phyloP scores from a whole-genome alignment of 2,329 filamentous ascomycete species.

The Aspergillus latus region DNA sequence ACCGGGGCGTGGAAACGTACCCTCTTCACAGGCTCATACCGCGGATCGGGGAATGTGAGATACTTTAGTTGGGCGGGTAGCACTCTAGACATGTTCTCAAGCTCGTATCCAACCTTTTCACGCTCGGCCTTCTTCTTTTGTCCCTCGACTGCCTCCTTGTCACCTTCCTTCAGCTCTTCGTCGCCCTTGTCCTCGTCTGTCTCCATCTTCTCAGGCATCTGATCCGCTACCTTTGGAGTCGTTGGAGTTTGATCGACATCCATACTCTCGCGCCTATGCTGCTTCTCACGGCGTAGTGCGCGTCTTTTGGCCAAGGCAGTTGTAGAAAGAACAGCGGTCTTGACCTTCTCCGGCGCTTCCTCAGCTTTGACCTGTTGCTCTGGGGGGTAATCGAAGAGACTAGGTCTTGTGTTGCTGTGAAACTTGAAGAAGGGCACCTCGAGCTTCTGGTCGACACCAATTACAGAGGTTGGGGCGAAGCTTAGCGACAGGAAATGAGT shows the following conservation, averaged over 20 bases:
- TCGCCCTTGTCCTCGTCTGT: constrained; percentile 64
- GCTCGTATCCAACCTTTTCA: constrained; percentile 93
- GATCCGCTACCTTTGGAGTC: constrained; percentile 64
- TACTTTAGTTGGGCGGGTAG: constrained; percentile 92
- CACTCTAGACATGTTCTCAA: constrained; percentile 96
- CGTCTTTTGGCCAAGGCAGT: constrained; percentile 95
- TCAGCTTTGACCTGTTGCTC: constrained; percentile 94
- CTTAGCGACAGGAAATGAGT: constrained; percentile 95
- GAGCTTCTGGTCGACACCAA: constrained; percentile 88
- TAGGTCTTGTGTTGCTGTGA: constrained; percentile 89
- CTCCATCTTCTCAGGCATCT: constrained; percentile 83
- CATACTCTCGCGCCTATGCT: constrained; percentile 90
- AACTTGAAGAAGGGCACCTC: constrained; percentile 95
- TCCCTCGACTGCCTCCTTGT: constrained; percentile 60
- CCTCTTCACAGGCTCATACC: constrained; percentile 92
- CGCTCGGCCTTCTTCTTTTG: constrained; percentile 89
- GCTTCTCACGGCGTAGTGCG: constrained; percentile 89
- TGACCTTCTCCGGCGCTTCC: constrained; percentile 89
- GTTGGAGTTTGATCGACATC: constrained; percentile 80
- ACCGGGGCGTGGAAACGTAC: constrained; percentile 50
- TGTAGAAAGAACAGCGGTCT: constrained; percentile 92
- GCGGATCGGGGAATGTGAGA: constrained; percentile 83
- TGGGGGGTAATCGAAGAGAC: constrained; percentile 95
- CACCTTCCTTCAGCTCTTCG: constrained; percentile 57
- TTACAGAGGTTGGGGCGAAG: constrained; percentile 95